Evolutionary conservation across 768 basidiomycete genomes (phyloP).

Genomic region (Lentinula boryana): DNA sequence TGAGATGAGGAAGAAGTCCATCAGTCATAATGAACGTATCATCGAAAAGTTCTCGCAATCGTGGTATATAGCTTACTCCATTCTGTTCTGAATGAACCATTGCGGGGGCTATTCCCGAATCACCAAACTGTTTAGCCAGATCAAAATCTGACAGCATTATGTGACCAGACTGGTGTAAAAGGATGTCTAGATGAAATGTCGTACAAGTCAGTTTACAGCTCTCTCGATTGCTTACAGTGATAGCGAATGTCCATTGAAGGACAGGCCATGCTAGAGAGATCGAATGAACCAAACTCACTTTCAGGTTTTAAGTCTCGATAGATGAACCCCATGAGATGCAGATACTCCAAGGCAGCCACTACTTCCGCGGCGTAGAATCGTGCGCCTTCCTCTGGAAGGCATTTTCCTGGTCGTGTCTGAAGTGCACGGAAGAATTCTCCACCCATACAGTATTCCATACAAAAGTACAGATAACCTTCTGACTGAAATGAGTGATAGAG

Average conservation of each 20-base stretch:
- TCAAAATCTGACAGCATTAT: constrained; percentile 99
- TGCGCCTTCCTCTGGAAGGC: constrained; percentile 90
- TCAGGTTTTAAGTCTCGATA: constrained; percentile 99
- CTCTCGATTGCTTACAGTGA: background rate
- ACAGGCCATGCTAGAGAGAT: background rate
- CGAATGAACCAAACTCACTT: constrained; percentile 55
- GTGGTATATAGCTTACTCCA: constrained; percentile 55
- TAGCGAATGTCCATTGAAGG: background rate
- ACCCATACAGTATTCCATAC: constrained; percentile 99
- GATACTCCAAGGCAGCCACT: constrained; percentile 93
- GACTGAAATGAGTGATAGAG: constrained; percentile 99
- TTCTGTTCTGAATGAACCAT: constrained; percentile 85
- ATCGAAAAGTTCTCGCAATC: constrained; percentile 1
- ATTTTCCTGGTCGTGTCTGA: constrained; percentile 94
- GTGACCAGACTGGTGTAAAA: constrained; percentile 96
- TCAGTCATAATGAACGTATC: background rate
- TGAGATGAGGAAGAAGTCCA: constrained; percentile 20
- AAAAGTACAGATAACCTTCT: constrained; percentile 95
- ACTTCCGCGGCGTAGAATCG: constrained; percentile 99
- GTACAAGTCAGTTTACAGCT: background rate
- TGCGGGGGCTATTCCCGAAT: constrained; percentile 79
- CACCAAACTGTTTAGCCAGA: constrained; percentile 91
- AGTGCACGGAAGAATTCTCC: constrained; percentile 99
- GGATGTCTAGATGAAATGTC: constrained; percentile 62
- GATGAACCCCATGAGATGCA: constrained; percentile 99